These are phyloP conservation scores for Alectoria sarmentosa DNA, from an alignment of 495 filamentous ascomycete genomes.

Conservation along the genomic window DNA sequence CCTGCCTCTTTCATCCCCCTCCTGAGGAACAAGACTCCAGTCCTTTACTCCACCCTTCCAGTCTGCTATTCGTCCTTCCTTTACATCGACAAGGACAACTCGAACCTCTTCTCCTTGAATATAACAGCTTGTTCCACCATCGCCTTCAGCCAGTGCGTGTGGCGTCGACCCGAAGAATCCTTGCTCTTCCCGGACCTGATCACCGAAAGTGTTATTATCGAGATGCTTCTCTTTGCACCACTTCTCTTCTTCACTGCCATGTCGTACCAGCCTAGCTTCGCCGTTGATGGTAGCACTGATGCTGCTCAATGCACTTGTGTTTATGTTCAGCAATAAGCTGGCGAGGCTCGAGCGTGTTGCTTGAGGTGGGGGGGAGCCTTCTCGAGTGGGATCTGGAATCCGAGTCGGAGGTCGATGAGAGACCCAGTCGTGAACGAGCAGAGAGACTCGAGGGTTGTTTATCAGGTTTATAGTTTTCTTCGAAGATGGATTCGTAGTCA, in stretches of 20 bases:
- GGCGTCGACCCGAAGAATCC: slow-evolving; percentile 40
- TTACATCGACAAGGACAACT: slow-evolving; percentile 66
- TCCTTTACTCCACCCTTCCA: slow-evolving; percentile 75
- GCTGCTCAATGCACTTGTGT: slow-evolving; percentile 77
- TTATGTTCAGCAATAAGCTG: slow-evolving; percentile 76
- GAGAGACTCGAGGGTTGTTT: slow-evolving; percentile 79
- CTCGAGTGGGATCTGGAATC: slow-evolving; percentile 45
- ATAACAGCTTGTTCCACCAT: slow-evolving; percentile 49
- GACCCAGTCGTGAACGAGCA: slow-evolving; percentile 99
- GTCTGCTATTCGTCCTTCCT: slow-evolving; percentile 69
- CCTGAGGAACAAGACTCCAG: slow-evolving; percentile 48
- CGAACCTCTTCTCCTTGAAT: slow-evolving; percentile 64
- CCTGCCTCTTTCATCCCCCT: slow-evolving; percentile 30
- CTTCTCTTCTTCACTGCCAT: slow-evolving; percentile 67
- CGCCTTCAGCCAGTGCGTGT: slow-evolving; percentile 36
- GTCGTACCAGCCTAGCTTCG: slow-evolving; percentile 60
- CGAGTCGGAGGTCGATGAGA: slow-evolving; percentile 85
- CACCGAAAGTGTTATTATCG: slow-evolving; percentile 83
- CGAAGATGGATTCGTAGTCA: slow-evolving; percentile 85
- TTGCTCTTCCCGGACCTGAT: slow-evolving; percentile 41
- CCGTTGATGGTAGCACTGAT: slow-evolving; percentile 94
- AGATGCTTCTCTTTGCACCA: slow-evolving; percentile 78
- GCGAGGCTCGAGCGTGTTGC: slow-evolving; percentile 64
- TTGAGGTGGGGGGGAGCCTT: slow-evolving; percentile 57
- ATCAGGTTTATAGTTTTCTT: slow-evolving; percentile 85